Conservation (phyloP, 139 green algal species). For the Chlorella sp. region DNA sequence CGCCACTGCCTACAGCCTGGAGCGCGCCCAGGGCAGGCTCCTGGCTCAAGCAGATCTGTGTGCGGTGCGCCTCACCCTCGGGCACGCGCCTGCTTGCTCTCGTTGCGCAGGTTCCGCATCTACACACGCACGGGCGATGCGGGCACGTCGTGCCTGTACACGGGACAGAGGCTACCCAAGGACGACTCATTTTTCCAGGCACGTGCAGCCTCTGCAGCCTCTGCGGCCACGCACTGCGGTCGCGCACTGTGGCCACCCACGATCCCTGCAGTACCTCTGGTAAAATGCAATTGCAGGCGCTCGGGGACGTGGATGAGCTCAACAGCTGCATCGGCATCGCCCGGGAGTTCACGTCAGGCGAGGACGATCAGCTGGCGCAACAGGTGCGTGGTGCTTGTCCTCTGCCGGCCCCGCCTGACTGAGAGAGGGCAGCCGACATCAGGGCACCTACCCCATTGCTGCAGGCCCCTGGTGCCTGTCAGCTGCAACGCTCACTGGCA, state of each 20-base stretch:
- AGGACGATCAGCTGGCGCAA: not conserved
- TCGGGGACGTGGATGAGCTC: conserved; percentile 92
- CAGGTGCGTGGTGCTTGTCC: too few species aligned
- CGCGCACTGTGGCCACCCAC: not conserved
- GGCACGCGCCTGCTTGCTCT: not conserved
- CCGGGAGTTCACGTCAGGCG: conserved; percentile 27
- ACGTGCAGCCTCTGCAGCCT: too few species aligned
- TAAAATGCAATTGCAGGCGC: conserved; percentile 46
- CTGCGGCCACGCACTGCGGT: too few species aligned
- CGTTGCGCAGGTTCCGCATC: conserved; percentile 63
- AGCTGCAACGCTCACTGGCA: too few species aligned
- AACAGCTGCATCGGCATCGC: conserved; percentile 78
- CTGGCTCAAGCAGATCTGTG: too few species aligned
- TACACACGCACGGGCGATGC: conserved; percentile 88
- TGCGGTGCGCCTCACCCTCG: too few species aligned
- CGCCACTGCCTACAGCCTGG: too few species aligned
- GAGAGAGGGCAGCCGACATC: too few species aligned
- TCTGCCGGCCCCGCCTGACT: too few species aligned
- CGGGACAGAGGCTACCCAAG: conserved; percentile 76
- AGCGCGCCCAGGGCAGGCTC: too few species aligned
- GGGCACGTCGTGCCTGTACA: conserved; percentile 84
- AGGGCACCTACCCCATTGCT: too few species aligned
- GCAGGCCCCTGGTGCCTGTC: too few species aligned
- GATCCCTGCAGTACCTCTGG: not conserved
- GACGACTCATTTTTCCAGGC: conserved; percentile 15